phyloP scores from a whole-genome alignment of 371 early-diverging fungal species.

The Funneliformis caledonium region DNA sequence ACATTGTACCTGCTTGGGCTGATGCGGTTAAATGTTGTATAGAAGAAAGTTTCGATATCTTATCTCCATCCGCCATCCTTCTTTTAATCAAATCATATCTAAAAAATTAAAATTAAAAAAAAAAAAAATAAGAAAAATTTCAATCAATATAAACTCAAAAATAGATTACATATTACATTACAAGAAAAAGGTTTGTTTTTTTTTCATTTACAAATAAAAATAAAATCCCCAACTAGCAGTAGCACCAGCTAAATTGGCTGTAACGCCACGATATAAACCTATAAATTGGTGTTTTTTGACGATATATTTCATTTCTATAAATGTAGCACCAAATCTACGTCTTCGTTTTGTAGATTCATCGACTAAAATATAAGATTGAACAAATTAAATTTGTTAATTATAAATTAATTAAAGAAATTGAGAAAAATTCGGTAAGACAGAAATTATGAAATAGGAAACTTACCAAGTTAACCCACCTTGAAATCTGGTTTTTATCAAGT shows the following conservation, averaged over 20 bases:
- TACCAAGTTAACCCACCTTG: conserved; percentile 64
- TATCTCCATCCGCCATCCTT: conserved; percentile 67
- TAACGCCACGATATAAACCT: conserved; percentile 89
- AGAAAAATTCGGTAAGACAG: too few relatives aligned
- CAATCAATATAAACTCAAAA: not conserved
- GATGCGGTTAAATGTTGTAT: conserved; percentile 85
- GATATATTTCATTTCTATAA: conserved; percentile 65
- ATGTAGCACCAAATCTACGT: conserved; percentile 69
- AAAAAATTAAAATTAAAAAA: too few relatives aligned
- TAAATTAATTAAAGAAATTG: too few relatives aligned
- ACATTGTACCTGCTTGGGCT: conserved; percentile 73
- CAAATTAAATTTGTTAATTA: too few relatives aligned
- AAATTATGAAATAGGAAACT: not conserved
- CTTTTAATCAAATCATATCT: conserved; percentile 79
- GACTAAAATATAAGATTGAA: conserved; percentile 45
- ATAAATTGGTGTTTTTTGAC: conserved; percentile 60
- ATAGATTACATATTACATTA: too few relatives aligned
- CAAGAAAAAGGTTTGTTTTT: not conserved
- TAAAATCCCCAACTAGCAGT: conserved; percentile 94
- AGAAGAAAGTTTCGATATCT: conserved; percentile 62
- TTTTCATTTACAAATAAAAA: conserved; percentile 78
- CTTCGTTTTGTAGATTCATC: conserved; percentile 52
- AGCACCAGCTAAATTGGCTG: conserved; percentile 92
- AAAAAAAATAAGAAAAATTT: too few relatives aligned
- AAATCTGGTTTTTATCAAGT: conserved; percentile 89